phyloP scores from a whole-genome alignment of 1,284 basidiomycete genomes.

The Phellinidium pouzarii region DNA sequence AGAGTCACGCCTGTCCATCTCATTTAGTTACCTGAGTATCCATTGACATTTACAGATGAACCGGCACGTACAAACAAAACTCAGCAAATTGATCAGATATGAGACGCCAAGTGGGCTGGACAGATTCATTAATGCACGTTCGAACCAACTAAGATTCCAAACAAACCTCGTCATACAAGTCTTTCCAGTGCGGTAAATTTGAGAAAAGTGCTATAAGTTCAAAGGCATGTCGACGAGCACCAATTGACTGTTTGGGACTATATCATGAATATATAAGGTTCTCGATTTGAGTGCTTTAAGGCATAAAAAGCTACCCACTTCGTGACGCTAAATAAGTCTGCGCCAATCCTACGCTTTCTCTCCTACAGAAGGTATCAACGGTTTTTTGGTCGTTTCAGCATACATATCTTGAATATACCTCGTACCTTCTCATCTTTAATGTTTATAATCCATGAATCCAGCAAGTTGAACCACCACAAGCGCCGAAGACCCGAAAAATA shows the following conservation, averaged over 20 bases:
- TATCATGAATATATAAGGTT: not conserved
- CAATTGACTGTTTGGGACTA: not conserved
- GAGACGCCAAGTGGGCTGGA: constrained; percentile 6
- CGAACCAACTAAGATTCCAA: not conserved
- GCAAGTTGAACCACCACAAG: constrained; percentile 14
- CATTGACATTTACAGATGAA: not conserved
- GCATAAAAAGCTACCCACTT: constrained; percentile 1
- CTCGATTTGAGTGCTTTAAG: not conserved
- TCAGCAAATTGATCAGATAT: constrained; percentile 9
- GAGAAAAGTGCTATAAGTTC: constrained; percentile 11
- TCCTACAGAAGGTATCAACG: not conserved
- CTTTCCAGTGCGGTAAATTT: constrained; percentile 11
- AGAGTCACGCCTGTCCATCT: not conserved
- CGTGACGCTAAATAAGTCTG: not conserved
- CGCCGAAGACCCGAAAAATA: constrained; percentile 1
- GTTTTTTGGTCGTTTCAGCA: not conserved
- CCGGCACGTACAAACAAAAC: constrained; percentile 11
- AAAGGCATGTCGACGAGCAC: constrained; percentile 3
- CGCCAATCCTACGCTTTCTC: not conserved
- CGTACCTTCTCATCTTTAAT: constrained; percentile 4
- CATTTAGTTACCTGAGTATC: not conserved
- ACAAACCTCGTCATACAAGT: constrained; percentile 16
- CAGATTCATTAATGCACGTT: not conserved
- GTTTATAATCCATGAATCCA: constrained; percentile 5
- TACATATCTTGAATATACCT: not conserved